These are phyloP conservation scores for Tolypocladium guangdongense DNA, from an alignment of 2,329 filamentous ascomycete genomes.

Conservation along the genomic window DNA sequence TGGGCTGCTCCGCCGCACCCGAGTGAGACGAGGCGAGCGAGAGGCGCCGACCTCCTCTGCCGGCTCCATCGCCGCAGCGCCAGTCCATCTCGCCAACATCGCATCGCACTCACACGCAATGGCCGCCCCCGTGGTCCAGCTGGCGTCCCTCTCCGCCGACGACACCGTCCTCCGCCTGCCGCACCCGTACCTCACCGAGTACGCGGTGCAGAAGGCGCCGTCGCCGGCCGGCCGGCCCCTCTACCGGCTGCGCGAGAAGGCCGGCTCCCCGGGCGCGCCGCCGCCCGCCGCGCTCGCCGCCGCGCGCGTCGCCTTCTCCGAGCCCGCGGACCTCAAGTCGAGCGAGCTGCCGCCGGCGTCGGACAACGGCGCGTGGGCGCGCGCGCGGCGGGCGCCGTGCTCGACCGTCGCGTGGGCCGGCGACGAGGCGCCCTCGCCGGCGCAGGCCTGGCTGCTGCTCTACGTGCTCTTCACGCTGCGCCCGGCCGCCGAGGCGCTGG, in stretches of 20 bases:
- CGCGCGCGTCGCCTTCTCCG: conserved; percentile 30
- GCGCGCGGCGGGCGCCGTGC: conserved; percentile 41
- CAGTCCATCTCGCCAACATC: too few species aligned
- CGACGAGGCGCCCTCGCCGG: conserved; percentile 29
- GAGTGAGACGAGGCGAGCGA: too few species aligned
- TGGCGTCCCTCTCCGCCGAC: conserved; percentile 17
- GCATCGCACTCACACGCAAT: conserved; percentile 9
- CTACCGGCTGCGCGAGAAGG: conserved; percentile 24
- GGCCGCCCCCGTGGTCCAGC: conserved; percentile 10
- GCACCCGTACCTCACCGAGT: conserved; percentile 37
- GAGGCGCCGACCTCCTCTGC: too few species aligned
- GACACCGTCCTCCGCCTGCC: conserved; percentile 36
- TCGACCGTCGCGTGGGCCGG: conserved; percentile 33
- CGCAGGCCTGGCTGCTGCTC: conserved; percentile 40
- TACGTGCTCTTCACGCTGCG: conserved; percentile 42
- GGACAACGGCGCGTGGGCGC: conserved; percentile 45
- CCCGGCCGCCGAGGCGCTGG: conserved; percentile 23
- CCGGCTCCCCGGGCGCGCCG: conserved; percentile 14
- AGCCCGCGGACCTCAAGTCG: conserved; percentile 35
- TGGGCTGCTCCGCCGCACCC: too few species aligned
- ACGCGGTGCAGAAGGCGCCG: conserved; percentile 23
- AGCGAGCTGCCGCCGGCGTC: conserved; percentile 36
- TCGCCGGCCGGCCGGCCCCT: conserved; percentile 8
- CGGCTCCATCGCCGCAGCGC: too few species aligned
- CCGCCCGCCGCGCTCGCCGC: conserved; percentile 20